These are phyloP conservation scores for Diatrype stigma DNA, from an alignment of 2,329 filamentous ascomycete genomes.

Conservation along the genomic window DNA sequence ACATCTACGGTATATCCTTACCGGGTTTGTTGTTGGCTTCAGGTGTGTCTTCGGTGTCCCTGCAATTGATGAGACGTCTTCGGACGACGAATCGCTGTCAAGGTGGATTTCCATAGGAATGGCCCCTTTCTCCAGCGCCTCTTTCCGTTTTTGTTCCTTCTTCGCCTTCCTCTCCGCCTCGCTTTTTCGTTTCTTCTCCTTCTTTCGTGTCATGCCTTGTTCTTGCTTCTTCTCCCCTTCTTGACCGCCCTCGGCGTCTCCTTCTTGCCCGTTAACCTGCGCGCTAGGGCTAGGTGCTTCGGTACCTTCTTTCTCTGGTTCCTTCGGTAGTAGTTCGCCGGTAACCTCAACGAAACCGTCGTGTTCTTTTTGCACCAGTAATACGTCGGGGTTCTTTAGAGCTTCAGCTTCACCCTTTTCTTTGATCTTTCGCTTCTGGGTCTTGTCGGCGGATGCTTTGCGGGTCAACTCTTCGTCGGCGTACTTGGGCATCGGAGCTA, in stretches of 20 bases:
- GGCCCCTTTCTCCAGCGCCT: slow-evolving; percentile 82
- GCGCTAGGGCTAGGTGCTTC: slow-evolving; percentile 18
- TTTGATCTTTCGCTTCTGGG: slow-evolving; percentile 58
- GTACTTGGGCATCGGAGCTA: slow-evolving; percentile 82
- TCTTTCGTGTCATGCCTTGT: slow-evolving; percentile 63
- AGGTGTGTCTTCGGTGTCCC: slow-evolving; percentile 51
- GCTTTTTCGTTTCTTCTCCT: slow-evolving; percentile 93
- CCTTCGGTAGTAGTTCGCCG: slow-evolving; percentile 35
- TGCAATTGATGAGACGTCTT: slow-evolving; percentile 24
- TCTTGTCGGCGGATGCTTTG: slow-evolving; percentile 48
- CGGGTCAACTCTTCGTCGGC: slow-evolving; percentile 54
- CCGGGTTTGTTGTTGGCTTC: slow-evolving; percentile 81
- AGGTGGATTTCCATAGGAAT: slow-evolving; percentile 79
- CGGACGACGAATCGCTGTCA: slow-evolving; percentile 58
- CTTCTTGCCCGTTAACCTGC: slow-evolving; percentile 24
- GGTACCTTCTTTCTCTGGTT: slow-evolving; percentile 33
- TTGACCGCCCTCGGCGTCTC: slow-evolving; percentile 20
- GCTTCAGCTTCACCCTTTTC: slow-evolving; percentile 73
- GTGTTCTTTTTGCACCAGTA: slow-evolving; percentile 55
- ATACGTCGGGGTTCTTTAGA: slow-evolving; percentile 60
- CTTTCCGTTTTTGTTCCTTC: slow-evolving; percentile 80
- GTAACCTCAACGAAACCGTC: slow-evolving; percentile 39
- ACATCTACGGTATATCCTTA: slow-evolving; percentile 88
- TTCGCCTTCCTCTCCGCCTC: slow-evolving; percentile 90
- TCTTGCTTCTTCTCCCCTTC: slow-evolving; percentile 27